Evolutionary conservation across 345 rosid species (phyloP), one percentile per base, ranked within the genome.

Genomic region (Psidium guajava): DNA sequence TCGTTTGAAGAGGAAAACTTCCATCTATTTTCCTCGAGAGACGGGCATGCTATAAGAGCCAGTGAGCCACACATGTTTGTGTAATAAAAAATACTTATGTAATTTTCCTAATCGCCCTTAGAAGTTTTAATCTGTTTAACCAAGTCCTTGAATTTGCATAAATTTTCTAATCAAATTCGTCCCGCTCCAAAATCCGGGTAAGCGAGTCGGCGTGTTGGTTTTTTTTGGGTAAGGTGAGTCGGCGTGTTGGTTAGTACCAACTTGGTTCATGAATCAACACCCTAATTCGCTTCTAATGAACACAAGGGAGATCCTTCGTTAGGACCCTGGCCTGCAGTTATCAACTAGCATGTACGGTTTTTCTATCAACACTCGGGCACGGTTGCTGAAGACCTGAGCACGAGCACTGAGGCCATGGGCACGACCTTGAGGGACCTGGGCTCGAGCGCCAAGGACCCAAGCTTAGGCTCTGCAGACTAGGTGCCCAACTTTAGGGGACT

Each of bases 351-450:
- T 16, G 54, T 53, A 53, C 6, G 5, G 15, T 6, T 15, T 53
- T 53, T 32, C 24, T 32, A 8, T 64, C 74, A 28, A 7, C 15
- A 14, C 75, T 32, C 0, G 11, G 3, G 6, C 22, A 18, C 1
- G 0, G 10, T 6, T 6, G 44, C 11, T 32, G 9, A 64, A 28
- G 22, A 64, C 40, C 3, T 0, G 32, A 0, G 36, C 36, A 59
- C 0, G 3, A 9, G 36, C 8, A 12, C 14, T 4, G 4, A 27
- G 20, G 9, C 13, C 73, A 12, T 7, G 0, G 32, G 36, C 9
- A 0, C 14, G 20, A n/a, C 16, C 73, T 7, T 0, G 16, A 27
- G 40, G 18, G 20, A 27, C 40, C 5, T 3, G 1, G 69, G 69
- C 36, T 59, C 36, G 18, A 18, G 18, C 5, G 54, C 22, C 55